Evolutionary conservation across 352 stramenopile genomes (phyloP).

Genomic region (Blastocystis sp.): DNA sequence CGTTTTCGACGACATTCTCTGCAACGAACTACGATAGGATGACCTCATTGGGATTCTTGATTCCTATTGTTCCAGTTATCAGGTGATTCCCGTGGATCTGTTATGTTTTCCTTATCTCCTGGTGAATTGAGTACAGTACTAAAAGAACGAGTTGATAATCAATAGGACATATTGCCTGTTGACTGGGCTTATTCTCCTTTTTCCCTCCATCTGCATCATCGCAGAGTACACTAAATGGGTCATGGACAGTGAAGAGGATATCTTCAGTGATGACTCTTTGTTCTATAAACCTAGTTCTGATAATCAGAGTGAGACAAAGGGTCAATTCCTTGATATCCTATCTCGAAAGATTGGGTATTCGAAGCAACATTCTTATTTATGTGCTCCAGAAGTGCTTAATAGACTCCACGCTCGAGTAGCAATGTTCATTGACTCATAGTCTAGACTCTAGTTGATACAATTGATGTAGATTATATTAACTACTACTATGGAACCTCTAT

Average conservation of each 20-base stretch:
- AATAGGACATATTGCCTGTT: too few species aligned
- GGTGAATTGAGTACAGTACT: too few species aligned
- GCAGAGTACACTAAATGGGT: too few species aligned
- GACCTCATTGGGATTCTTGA: too few species aligned
- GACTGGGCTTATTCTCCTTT: too few species aligned
- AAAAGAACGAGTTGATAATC: too few species aligned
- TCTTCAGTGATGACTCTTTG: constrained; percentile 25
- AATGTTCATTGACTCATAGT: background rate
- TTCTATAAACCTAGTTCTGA: background rate
- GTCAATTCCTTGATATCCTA: background rate
- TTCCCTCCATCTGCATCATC: too few species aligned
- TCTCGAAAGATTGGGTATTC: background rate
- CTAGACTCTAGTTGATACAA: constrained; percentile 14
- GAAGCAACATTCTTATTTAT: background rate
- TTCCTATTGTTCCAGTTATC: too few species aligned
- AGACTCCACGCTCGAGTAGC: constrained; percentile 9
- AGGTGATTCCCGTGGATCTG: too few species aligned
- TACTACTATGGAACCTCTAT: constrained; percentile 32
- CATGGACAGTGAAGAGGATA: background rate
- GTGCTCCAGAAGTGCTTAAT: background rate
- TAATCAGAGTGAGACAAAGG: background rate
- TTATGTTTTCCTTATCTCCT: too few species aligned
- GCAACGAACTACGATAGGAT: too few species aligned
- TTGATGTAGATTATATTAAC: constrained; percentile 29
- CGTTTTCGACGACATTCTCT: too few species aligned